These are phyloP conservation scores for Zanthoxylum bungeanum DNA, from an alignment of 345 rosid species.

Conservation along the genomic window DNA sequence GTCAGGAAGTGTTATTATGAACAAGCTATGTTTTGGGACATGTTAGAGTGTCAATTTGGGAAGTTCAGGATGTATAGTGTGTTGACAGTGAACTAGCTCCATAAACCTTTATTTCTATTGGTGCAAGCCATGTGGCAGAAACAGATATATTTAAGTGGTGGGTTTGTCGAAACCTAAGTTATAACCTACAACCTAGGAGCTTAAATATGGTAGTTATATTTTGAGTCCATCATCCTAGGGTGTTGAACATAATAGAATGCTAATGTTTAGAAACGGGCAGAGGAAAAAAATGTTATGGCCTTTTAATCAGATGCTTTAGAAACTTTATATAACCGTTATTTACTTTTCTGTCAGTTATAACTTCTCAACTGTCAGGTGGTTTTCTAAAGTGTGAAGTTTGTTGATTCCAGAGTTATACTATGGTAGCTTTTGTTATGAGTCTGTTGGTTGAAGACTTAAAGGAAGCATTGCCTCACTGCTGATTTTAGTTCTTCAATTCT, in stretches of 20 bases:
- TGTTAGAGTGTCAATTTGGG: background rate
- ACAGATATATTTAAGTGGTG: background rate
- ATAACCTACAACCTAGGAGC: background rate
- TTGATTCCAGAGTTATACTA: background rate
- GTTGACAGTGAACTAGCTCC: background rate
- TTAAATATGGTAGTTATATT: background rate
- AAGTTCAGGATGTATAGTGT: background rate
- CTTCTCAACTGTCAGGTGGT: background rate
- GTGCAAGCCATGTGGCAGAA: background rate
- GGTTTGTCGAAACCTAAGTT: background rate
- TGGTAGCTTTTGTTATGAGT: no score
- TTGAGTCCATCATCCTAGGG: background rate
- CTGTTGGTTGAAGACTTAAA: no score
- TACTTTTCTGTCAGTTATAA: background rate
- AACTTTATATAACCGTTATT: background rate
- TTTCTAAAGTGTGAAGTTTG: background rate
- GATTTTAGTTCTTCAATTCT: background rate
- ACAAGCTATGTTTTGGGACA: background rate
- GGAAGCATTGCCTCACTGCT: no score
- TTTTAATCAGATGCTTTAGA: background rate
- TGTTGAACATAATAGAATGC: background rate
- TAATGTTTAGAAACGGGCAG: background rate
- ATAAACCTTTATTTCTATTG: background rate
- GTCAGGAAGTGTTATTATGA: background rate
- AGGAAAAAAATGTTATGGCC: background rate